These are phyloP conservation scores for Arabis hirsuta DNA, from an alignment of 345 rosid genomes.

Conservation along the genomic window DNA sequence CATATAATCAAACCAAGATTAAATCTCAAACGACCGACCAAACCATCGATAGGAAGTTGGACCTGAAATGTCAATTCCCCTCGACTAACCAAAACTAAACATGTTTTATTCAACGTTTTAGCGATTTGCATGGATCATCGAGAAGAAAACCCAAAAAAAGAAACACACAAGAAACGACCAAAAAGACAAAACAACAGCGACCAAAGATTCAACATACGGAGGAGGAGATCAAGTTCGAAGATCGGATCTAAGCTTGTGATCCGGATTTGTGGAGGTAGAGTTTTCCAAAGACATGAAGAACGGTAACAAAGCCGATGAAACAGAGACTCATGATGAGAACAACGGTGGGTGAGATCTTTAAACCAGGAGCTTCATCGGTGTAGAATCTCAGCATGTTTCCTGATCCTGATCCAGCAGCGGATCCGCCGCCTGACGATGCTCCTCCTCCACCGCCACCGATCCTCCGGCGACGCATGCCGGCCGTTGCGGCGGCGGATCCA, in stretches of 20 bases:
- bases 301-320: constrained; percentile 95
- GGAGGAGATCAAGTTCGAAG: constrained; percentile 26
- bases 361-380: constrained; percentile 92
- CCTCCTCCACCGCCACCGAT: constrained; percentile 46
- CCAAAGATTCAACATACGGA: not conserved
- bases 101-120: constrained; percentile 33
- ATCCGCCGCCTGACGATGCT: constrained; percentile 45
- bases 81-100: constrained; percentile 10
- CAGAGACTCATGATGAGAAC: constrained; percentile 94
- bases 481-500: constrained; percentile 88
- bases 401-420: constrained; percentile 47
- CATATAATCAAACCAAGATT: too few relatives aligned
- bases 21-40: too few relatives aligned
- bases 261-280: constrained; percentile 72
- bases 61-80: too few relatives aligned
- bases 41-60: too few relatives aligned
- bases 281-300: constrained; percentile 93
- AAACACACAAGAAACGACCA: not conserved
- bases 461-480: constrained; percentile 94
- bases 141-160: not conserved
- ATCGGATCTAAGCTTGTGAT: constrained; percentile 47
- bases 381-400: constrained; percentile 92
- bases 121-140: constrained; percentile 26
- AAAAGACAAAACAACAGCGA: not conserved
- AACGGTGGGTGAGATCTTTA: constrained; percentile 90